Base-by-base conservation (phyloP, 2,329 filamentous ascomycete species). In the Aspergillus luchuensis region DNA sequence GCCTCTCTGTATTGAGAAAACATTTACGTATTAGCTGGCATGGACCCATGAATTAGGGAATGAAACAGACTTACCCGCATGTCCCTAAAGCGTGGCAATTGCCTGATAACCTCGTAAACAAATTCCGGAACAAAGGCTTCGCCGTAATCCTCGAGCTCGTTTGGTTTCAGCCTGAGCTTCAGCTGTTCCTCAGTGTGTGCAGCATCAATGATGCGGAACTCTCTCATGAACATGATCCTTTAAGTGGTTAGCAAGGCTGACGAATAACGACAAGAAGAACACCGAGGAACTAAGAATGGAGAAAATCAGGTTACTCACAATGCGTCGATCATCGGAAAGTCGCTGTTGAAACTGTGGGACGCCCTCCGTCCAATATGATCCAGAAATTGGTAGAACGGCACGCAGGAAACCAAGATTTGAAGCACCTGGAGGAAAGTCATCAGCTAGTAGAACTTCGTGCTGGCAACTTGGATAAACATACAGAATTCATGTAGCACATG, bases 401-500 rank as follows among this genome's bases (percentile, higher is more conserved):
- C 85, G 77, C 93, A 98, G 75, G 93, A 98, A 67, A 97, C 86
- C 71, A 99, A 86, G 73, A 96, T 91, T 89, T 99, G 95, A 66
- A 99, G 85, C 76, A 98, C 89, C 92, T 97, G 66, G 30, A 39
- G 15, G 28, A 38, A 11, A 41, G 19, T 17, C 4, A 7, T 45
- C 43, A 7, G 7, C 39, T 30, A 67, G 84, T 71, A 84, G 78
- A 61, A 67, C 57, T 10, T 21, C 21, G 33, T n/a, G 30, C 19
- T 56, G 11, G 10, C 41, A 52, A 15, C 41, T n/a, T 6, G 17
- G 15, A 19, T 8, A 30, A 23, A 80, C 91, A 80, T 84, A 97
- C 94, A 65, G 95, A 97, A 81, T 98, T 99, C 95, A 99, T 98
- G 79, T 99, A 99, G 79, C 95, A 99, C 91, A 98, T 96, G 74